These are phyloP conservation scores for Papiliotrema fonsecae DNA, from an alignment of 1,284 basidiomycete genomes.

Conservation along the genomic window DNA sequence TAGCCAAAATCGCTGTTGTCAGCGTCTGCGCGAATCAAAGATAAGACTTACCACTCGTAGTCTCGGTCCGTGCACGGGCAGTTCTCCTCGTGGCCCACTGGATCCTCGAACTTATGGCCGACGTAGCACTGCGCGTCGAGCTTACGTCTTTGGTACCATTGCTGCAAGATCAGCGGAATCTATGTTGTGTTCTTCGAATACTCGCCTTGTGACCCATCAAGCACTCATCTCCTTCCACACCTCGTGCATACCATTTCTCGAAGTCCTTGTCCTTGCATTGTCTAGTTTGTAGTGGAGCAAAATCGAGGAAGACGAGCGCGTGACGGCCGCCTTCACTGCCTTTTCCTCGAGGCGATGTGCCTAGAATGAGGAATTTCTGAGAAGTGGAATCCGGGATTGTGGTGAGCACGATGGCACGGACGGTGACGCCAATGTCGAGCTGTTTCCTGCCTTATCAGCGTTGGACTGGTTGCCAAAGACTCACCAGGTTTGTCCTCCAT, in stretches of 20 bases:
- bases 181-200: constrained; percentile 1
- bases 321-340: constrained; percentile 58
- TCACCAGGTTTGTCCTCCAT: constrained; percentile 79
- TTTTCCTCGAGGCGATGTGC: constrained; percentile 65
- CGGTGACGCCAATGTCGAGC: constrained; percentile 63
- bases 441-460: constrained; percentile 55
- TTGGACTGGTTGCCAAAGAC: constrained; percentile 27
- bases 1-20: constrained; percentile 40
- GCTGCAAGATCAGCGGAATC: constrained; percentile 51
- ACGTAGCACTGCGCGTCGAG: constrained; percentile 81
- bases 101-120: constrained; percentile 85
- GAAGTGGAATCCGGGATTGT: constrained; percentile 89
- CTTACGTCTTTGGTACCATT: constrained; percentile 90
- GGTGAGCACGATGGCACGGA: constrained; percentile 71
- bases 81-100: constrained; percentile 71
- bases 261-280: constrained; percentile 73
- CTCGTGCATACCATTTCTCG: constrained; percentile 81
- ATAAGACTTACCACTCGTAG: constrained; percentile 73
- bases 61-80: constrained; percentile 83
- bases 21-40: constrained; percentile 1
- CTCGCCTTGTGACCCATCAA: constrained; percentile 89
- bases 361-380: constrained; percentile 80
- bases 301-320: constrained; percentile 77
- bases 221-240: constrained; percentile 64
- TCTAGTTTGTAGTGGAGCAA: constrained; percentile 62